Evolutionary conservation across 345 rosid species (phyloP), one percentile per base, ranked within the genome.

Genomic region (Moringa oleifera): DNA sequence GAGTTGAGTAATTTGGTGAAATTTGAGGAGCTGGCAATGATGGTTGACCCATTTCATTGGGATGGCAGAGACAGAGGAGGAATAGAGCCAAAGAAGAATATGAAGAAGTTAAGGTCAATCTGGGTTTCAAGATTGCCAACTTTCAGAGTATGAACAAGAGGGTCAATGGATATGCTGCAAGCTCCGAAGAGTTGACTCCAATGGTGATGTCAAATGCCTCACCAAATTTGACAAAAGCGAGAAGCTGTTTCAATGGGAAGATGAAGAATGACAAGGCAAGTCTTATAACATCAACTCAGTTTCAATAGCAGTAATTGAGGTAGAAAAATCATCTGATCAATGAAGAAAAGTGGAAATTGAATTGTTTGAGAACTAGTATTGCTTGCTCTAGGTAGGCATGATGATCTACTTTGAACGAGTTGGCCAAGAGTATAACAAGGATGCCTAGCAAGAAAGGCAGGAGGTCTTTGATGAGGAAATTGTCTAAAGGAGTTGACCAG

Each of bases 391-490:
- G 23, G 70, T 80, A 91, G 96, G 83, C 68, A 17, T 79, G 62
- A 68, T 60, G 70, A 51, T 25, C 72, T 15, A 77, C 78, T 68
- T 66, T 71, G 51, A 78, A n/a, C n/a, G n/a, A 73, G 77, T 70
- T 73, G n/a, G 49, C 56, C 41, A 81, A 66, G 80, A 79, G 74
- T 62, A 25, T 83, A 53, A 61, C 80, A 25, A 81, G 82, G 66
- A 58, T 78, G 66, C 67, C 85, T 37, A 85, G 91, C 60, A 63
- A 72, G 64, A 83, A 72, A 66, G 52, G 66, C 63, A 78, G 82
- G 68, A 85, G 81, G 72, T 67, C 80, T 47, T 73, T 63, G 66
- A 63, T 69, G 69, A 84, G 82, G 65, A 84, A 65, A 62, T 31
- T 59, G 19, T 70, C 76, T 45, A 82, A 74, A 57, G 83, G 77